Evolutionary conservation across 177 flowering plant species (phyloP).

Genomic region (Tripterygium wilfordii): DNA sequence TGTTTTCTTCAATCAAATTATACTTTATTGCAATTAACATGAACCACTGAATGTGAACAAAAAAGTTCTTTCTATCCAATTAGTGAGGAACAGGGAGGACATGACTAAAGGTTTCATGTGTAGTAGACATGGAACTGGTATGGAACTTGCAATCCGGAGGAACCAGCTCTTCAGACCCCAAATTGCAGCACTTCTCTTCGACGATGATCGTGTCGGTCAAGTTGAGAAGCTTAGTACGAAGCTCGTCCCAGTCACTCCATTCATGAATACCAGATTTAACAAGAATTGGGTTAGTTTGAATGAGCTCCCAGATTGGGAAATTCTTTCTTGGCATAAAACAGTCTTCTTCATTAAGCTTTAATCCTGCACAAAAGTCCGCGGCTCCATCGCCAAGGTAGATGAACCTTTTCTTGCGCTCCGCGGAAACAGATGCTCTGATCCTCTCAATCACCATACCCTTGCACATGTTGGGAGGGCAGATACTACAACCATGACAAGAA

Average conservation of each 20-base stretch:
- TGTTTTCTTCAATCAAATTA: too few species aligned
- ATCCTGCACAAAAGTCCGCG: constrained; percentile 20
- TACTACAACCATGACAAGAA: constrained; percentile 5
- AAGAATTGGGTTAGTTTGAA: constrained; percentile 1
- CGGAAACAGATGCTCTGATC: constrained; percentile 3
- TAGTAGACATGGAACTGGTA: neutral
- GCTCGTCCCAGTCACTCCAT: constrained; percentile 18
- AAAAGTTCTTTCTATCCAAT: neutral
- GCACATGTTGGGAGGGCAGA: constrained; percentile 11
- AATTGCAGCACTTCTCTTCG: constrained; percentile 3
- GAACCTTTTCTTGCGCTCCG: constrained; percentile 7
- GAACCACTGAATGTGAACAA: too few species aligned
- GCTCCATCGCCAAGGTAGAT: constrained; percentile 22
- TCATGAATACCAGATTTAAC: constrained; percentile 11
- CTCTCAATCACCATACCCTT: constrained; percentile 10
- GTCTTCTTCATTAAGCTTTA: constrained; percentile 18
- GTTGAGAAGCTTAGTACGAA: neutral
- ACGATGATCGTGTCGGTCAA: neutral
- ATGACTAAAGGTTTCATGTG: constrained; percentile 4
- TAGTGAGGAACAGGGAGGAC: constrained; percentile 6
- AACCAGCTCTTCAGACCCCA: neutral
- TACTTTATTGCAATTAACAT: too few species aligned
- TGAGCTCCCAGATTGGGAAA: constrained; percentile 15
- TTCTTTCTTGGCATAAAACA: constrained; percentile 18
- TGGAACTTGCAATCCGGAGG: neutral